Conservation (phyloP, 441 rosid species). For the Populus hybrid region DNA sequence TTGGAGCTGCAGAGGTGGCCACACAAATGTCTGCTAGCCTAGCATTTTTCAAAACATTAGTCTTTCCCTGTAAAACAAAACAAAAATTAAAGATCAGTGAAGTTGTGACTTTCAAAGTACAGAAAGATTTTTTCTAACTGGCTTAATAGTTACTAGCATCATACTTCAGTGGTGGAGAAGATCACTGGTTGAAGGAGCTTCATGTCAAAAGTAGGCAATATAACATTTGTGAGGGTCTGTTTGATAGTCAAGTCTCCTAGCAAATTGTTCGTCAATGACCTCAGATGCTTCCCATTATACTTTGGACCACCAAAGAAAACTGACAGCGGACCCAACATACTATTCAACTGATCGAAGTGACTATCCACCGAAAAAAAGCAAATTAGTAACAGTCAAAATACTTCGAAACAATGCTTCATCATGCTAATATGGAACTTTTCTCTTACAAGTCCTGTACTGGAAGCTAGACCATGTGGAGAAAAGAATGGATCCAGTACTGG, state of each 20-base stretch:
- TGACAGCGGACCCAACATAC: neutral
- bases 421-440: too few species aligned
- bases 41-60: slow-evolving; percentile 33
- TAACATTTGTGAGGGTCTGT: slow-evolving; percentile 32
- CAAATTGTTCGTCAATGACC: slow-evolving; percentile 10
- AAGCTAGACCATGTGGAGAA: neutral
- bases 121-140: too few species aligned
- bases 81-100: neutral
- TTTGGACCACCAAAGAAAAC: slow-evolving; percentile 12
- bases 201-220: slow-evolving; percentile 45
- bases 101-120: neutral
- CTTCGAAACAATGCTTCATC: neutral
- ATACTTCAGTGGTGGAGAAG: slow-evolving; percentile 37
- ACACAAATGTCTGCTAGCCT: slow-evolving; percentile 50
- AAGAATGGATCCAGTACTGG: neutral
- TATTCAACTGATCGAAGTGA: too few species aligned
- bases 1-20: slow-evolving; percentile 72
- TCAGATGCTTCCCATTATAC: slow-evolving; percentile 27
- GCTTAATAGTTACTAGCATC: neutral
- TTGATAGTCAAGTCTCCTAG: slow-evolving; percentile 27
- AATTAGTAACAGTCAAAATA: neutral
- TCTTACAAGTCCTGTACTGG: too few species aligned
- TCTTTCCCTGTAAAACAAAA: slow-evolving; percentile 15
- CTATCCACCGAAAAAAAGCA: neutral
- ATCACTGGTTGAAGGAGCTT: slow-evolving; percentile 38